These are phyloP conservation scores for Aphelidium insulamus DNA, from an alignment of 371 early-diverging fungal genomes.

Conservation along the genomic window DNA sequence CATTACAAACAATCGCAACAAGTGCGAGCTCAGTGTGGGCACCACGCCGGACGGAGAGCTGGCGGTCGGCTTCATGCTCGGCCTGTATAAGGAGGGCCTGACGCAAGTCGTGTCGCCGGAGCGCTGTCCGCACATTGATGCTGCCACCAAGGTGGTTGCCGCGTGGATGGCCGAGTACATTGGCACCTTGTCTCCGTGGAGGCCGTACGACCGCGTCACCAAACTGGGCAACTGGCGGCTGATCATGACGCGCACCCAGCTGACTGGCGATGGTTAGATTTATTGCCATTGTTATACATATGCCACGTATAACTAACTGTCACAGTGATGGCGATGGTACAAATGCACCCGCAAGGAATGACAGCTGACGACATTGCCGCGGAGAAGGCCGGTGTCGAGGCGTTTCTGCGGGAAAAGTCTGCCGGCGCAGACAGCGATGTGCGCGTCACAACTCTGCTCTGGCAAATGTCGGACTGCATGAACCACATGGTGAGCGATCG, in stretches of 20 bases:
- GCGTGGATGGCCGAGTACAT: conserved; percentile 24
- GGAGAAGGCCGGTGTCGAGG: conserved; percentile 13
- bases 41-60: conserved; percentile 21
- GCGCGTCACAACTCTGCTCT: conserved; percentile 22
- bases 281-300: neutral
- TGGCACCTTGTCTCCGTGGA: conserved; percentile 13
- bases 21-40: conserved; percentile 65
- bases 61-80: conserved; percentile 47
- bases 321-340: conserved; percentile 34
- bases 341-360: conserved; percentile 22
- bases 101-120: conserved; percentile 22
- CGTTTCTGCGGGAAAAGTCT: conserved; percentile 9
- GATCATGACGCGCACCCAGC: conserved; percentile 31
- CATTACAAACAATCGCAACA: too few species aligned
- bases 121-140: conserved; percentile 24
- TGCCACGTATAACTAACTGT: neutral
- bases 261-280: conserved; percentile 21
- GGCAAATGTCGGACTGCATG: conserved; percentile 25
- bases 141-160: conserved; percentile 25
- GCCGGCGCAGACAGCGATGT: conserved; percentile 5
- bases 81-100: conserved; percentile 33
- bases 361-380: conserved; percentile 12
- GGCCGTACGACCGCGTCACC: conserved; percentile 31
- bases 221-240: conserved; percentile 45
- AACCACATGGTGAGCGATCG: conserved; percentile 31